Conservation (phyloP, 1,139 yeast genomes). For the Kodamaea ohmeri region DNA sequence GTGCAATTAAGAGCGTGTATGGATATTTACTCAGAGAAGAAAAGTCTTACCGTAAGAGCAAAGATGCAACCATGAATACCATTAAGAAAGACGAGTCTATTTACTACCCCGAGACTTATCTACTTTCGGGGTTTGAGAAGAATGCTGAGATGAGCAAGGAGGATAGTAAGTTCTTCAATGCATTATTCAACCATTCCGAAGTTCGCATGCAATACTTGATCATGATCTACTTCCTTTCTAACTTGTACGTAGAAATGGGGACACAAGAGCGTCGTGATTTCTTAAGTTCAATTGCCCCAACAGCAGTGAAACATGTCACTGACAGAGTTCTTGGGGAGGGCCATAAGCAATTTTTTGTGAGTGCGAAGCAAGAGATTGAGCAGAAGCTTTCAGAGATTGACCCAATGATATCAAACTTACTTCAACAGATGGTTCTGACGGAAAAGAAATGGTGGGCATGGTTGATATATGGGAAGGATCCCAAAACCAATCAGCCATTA, state of each 20-base stretch:
- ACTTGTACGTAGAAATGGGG: constrained; percentile 31
- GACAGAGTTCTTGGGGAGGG: constrained; percentile 34
- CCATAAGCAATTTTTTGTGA: constrained; percentile 21
- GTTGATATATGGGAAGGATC: constrained; percentile 40
- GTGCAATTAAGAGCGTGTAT: constrained; percentile 27
- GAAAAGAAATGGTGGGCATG: constrained; percentile 46
- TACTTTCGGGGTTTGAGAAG: constrained; percentile 30
- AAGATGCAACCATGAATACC: constrained; percentile 18
- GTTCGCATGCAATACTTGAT: constrained; percentile 30
- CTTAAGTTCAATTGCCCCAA: constrained; percentile 23
- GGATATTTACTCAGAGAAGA: constrained; percentile 35
- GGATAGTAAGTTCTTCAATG: constrained; percentile 29
- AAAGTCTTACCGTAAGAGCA: constrained; percentile 18
- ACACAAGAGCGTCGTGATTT: constrained; percentile 24
- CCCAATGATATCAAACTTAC: constrained; percentile 25
- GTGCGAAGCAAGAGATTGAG: constrained; percentile 29
- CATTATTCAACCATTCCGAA: constrained; percentile 27
- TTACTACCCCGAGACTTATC: constrained; percentile 41
- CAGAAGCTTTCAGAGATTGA: constrained; percentile 24
- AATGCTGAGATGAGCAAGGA: constrained; percentile 19
- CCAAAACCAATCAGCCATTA: constrained; percentile 29
- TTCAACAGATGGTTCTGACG: constrained; percentile 27
- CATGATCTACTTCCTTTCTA: constrained; percentile 33
- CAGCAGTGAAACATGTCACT: constrained; percentile 35
- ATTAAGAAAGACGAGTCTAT: constrained; percentile 21